Conservation (phyloP, 176 grass and related monocot genomes). For the Juncus effusus region DNA sequence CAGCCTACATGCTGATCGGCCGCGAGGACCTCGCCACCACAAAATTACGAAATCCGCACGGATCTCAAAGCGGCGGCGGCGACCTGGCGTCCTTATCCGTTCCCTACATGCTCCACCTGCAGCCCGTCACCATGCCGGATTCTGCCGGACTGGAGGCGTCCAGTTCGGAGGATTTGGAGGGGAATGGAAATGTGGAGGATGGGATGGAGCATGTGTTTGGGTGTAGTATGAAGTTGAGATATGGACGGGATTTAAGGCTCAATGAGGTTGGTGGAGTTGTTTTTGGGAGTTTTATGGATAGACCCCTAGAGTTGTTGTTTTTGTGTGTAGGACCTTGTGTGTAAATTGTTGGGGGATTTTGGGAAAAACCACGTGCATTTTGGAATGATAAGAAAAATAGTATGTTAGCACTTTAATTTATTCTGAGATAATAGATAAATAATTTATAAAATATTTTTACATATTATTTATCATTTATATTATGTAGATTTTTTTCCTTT, state of each 20-base stretch:
- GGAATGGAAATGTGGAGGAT: conserved; percentile 77
- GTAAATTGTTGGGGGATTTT: no score
- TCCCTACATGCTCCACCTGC: conserved; percentile 95
- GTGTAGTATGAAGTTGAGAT: conserved; percentile 80
- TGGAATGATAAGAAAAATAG: no score
- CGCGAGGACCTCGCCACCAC: conserved; percentile 76
- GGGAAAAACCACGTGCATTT: no score
- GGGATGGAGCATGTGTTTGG: conserved; percentile 98
- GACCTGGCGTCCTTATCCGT: conserved; percentile 75
- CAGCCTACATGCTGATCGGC: conserved; percentile 83
- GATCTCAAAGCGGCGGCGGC: conserved; percentile 39
- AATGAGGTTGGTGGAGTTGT: conserved; percentile 69
- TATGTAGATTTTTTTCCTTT: no score
- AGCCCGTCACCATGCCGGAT: conserved; percentile 76
- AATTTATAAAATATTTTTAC: no score
- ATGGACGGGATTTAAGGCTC: conserved; percentile 81
- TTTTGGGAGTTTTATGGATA: conserved; percentile 26
- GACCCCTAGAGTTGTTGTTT: conserved; percentile 7
- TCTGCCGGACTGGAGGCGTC: conserved; percentile 48
- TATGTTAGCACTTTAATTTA: no score
- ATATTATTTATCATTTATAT: no score
- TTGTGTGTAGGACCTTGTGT: not conserved
- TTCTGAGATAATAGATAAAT: no score
- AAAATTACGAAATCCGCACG: conserved; percentile 53
- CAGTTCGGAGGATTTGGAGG: conserved; percentile 72